Percentiles rank a stretch among this genome's conserved stretches.
These are phyloP conservation scores for Aphanoascus verrucosus DNA, from an alignment of 2,329 filamentous ascomycete genomes.

Conservation along the genomic window DNA sequence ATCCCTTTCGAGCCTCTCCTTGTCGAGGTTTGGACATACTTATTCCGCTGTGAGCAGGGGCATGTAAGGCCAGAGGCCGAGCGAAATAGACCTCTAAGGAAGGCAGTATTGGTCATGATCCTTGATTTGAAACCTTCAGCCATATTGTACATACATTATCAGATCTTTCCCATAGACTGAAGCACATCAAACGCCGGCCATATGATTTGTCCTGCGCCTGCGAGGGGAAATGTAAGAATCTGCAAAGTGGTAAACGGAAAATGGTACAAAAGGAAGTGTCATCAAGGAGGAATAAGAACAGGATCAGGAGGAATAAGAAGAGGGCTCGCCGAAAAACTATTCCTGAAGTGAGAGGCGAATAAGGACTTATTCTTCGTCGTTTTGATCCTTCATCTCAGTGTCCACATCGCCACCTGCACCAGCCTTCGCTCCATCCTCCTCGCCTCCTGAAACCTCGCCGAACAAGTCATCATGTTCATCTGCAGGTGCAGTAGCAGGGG, in stretches of 20 bases:
- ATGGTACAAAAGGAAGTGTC: background rate
- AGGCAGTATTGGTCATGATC: background rate
- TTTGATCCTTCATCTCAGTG: conserved; percentile 29
- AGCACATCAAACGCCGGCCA: conserved; percentile 3
- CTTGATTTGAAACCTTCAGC: background rate
- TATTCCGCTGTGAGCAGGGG: background rate
- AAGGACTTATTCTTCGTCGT: conserved; percentile 17
- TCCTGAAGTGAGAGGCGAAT: background rate
- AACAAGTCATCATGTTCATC: conserved; percentile 32
- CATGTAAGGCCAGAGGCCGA: background rate
- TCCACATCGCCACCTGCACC: conserved; percentile 24
- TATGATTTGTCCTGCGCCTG: conserved; percentile 6
- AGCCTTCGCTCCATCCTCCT: conserved; percentile 18
- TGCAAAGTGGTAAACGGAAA: background rate
- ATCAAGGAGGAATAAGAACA: background rate
- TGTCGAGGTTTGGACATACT: too few species aligned
- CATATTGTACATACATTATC: conserved; percentile 4
- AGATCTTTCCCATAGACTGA: background rate
- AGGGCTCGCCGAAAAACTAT: background rate
- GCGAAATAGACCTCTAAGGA: background rate
- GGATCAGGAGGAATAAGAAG: background rate
- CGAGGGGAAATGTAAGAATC: background rate
- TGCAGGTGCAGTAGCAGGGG: conserved; percentile 10
- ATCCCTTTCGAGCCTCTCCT: too few species aligned
- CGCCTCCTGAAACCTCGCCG: conserved; percentile 23